These are phyloP conservation scores for Zymoseptoria crescenta DNA, from an alignment of 2,329 filamentous ascomycete species.

Conservation along the genomic window DNA sequence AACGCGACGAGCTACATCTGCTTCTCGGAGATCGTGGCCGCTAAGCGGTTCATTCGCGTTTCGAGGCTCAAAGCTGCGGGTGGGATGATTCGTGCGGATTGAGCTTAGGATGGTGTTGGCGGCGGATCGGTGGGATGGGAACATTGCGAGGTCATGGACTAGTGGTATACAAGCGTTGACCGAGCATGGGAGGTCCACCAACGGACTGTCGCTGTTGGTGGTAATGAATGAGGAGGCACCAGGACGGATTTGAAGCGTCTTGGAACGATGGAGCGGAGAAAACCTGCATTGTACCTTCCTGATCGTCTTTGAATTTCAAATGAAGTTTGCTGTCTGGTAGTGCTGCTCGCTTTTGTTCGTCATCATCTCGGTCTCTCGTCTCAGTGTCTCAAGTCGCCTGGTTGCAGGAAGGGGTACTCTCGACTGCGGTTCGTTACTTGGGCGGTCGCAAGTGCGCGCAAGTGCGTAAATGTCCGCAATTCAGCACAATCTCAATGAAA, in stretches of 20 bases:
- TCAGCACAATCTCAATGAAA: neutral
- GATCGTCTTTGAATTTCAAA: neutral
- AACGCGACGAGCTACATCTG: slow-evolving; percentile 23
- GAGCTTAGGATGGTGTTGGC: neutral
- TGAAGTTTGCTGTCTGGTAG: neutral
- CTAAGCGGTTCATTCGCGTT: slow-evolving; percentile 13
- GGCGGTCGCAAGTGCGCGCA: neutral
- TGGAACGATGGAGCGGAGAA: neutral
- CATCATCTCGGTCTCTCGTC: neutral
- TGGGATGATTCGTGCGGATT: neutral
- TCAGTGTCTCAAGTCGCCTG: too few species aligned
- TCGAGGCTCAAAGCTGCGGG: slow-evolving; percentile 7
- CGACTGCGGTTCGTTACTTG: neutral
- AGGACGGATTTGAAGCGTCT: neutral
- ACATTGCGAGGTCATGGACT: neutral
- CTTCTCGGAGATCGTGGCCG: slow-evolving; percentile 12
- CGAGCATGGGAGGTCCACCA: neutral
- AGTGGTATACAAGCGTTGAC: too few species aligned
- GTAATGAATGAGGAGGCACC: neutral
- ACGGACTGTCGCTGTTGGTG: neutral
- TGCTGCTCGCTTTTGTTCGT: neutral
- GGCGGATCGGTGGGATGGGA: neutral
- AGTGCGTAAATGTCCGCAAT: neutral
- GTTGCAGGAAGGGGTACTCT: neutral
- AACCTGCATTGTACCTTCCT: neutral